phyloP scores from a whole-genome alignment of 2,329 filamentous ascomycete species.

The Apiospora kogelbergensis region DNA sequence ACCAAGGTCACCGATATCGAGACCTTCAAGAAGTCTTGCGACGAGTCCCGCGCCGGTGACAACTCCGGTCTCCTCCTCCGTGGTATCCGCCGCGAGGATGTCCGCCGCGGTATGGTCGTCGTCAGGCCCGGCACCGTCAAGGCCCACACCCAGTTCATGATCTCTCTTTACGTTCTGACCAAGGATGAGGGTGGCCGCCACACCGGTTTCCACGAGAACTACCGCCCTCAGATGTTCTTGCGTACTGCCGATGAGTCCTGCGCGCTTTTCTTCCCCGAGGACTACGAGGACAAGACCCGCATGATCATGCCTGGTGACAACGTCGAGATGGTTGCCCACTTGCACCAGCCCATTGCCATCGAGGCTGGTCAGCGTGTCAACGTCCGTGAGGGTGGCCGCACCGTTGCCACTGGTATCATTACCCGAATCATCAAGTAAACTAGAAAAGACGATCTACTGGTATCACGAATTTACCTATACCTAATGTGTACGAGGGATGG shows the following conservation, averaged over 20 bases:
- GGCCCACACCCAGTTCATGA: constrained; percentile 87
- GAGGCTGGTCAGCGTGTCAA: constrained; percentile 96
- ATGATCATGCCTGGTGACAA: constrained; percentile 99
- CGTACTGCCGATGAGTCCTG: constrained; percentile 84
- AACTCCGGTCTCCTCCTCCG: constrained; percentile 97
- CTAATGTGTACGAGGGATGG: constrained; percentile 16
- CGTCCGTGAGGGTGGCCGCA: constrained; percentile 93
- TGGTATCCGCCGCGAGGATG: constrained; percentile 93
- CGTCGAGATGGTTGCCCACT: constrained; percentile 90
- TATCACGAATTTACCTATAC: constrained; percentile 8
- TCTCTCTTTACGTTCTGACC: constrained; percentile 93
- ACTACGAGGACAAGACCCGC: constrained; percentile 66
- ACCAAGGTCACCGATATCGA: constrained; percentile 99
- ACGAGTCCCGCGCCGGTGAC: constrained; percentile 93
- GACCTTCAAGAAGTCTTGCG: constrained; percentile 99
- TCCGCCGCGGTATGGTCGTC: constrained; percentile 93
- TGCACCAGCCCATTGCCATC: constrained; percentile 82
- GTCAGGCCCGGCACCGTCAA: constrained; percentile 80
- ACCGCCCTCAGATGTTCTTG: constrained; percentile 94
- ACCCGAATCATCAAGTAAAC: constrained; percentile 67
- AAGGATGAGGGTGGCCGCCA: constrained; percentile 98
- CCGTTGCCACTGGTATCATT: constrained; percentile 79
- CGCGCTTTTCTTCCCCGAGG: constrained; percentile 83
- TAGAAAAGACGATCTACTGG: neutral
- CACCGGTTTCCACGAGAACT: constrained; percentile 94